Conservation (phyloP, 371 early-diverging fungal genomes). For the Ordospora pajunii region DNA sequence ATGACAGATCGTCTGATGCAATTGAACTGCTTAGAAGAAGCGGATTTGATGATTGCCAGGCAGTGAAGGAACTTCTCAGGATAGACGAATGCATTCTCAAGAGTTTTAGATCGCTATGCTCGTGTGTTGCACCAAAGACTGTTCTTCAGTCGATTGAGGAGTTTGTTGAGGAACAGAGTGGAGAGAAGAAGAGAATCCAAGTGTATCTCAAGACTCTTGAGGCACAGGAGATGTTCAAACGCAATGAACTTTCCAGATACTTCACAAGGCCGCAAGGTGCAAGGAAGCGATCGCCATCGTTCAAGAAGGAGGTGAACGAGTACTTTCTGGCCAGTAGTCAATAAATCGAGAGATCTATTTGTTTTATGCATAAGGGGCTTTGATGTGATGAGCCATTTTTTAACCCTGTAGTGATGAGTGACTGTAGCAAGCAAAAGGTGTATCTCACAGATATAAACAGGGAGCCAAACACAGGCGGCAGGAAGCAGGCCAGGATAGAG, state of each 20-base stretch:
- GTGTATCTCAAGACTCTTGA: constrained; percentile 18
- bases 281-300: constrained; percentile 28
- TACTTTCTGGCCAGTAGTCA: background rate
- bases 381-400: background rate
- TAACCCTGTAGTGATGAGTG: constrained; percentile 10
- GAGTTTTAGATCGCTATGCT: background rate
- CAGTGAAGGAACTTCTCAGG: background rate
- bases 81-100: background rate
- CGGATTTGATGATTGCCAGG: background rate
- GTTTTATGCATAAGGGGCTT: background rate
- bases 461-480: constrained; percentile 20
- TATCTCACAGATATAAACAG: constrained; percentile 42
- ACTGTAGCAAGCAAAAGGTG: constrained; percentile 36
- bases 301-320: constrained; percentile 41
- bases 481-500: constrained; percentile 54
- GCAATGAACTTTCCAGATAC: constrained; percentile 35
- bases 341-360: background rate
- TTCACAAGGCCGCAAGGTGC: constrained; percentile 26
- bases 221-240: background rate
- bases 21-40: background rate
- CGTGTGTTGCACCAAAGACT: background rate
- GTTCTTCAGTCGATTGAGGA: constrained; percentile 19
- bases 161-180: constrained; percentile 15
- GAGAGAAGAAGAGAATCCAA: constrained; percentile 13
- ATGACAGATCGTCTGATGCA: background rate